phyloP scores from a whole-genome alignment of 805 yeast genomes.

The Debaryomyces castellii region DNA sequence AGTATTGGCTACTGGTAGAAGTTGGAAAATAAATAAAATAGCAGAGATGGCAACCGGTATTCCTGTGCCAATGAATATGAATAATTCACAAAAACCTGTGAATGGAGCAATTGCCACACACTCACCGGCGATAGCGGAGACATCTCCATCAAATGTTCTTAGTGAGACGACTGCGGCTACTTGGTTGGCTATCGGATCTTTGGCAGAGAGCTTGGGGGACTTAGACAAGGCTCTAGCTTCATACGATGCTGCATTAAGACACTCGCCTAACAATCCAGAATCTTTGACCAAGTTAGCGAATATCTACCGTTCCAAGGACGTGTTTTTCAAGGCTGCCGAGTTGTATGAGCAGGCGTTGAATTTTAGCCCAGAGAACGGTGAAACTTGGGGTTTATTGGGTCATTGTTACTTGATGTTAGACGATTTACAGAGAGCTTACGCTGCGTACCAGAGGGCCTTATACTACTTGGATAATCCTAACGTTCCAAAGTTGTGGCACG shows the following conservation, averaged over 20 bases:
- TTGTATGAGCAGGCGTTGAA: slow-evolving; percentile 84
- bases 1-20: background rate
- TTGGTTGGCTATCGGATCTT: slow-evolving; percentile 85
- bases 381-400: slow-evolving; percentile 95
- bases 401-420: slow-evolving; percentile 97
- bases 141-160: slow-evolving; percentile 18
- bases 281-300: slow-evolving; percentile 86
- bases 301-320: slow-evolving; percentile 83
- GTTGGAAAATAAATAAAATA: background rate
- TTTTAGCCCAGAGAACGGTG: slow-evolving; percentile 84
- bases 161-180: slow-evolving; percentile 69
- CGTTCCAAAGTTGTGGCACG: slow-evolving; percentile 98
- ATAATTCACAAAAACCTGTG: slow-evolving; percentile 11
- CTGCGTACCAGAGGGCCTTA: slow-evolving; percentile 94
- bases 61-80: slow-evolving; percentile 21
- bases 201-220: slow-evolving; percentile 88
- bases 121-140: slow-evolving; percentile 10
- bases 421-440: slow-evolving; percentile 91
- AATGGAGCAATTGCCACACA: slow-evolving; percentile 13
- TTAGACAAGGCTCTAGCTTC: slow-evolving; percentile 86
- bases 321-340: slow-evolving; percentile 92
- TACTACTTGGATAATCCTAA: slow-evolving; percentile 89
- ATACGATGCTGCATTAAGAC: slow-evolving; percentile 83
- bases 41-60: slow-evolving; percentile 11
- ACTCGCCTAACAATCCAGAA: slow-evolving; percentile 81